phyloP scores from a whole-genome alignment of 2,329 filamentous ascomycete genomes.

The Furcasterigmium sp. region DNA sequence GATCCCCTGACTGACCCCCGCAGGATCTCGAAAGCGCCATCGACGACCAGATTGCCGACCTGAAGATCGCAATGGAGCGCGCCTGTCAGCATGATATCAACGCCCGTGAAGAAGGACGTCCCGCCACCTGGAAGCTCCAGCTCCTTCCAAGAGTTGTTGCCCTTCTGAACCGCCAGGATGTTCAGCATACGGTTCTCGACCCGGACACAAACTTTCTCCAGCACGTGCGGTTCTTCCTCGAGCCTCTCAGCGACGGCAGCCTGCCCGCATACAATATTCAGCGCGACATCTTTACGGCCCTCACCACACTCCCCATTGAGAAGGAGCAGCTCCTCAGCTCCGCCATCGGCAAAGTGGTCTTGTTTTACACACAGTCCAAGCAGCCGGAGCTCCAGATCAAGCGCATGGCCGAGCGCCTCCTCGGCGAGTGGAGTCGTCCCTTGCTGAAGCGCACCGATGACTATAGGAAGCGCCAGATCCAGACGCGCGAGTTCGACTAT shows the following conservation, averaged over 20 bases:
- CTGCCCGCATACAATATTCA: constrained; percentile 97
- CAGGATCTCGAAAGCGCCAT: constrained; percentile 87
- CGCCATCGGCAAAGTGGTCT: constrained; percentile 90
- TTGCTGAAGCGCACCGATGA: constrained; percentile 92
- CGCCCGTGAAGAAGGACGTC: constrained; percentile 71
- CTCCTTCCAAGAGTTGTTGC: constrained; percentile 86
- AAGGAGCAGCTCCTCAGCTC: constrained; percentile 87
- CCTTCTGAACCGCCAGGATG: constrained; percentile 83
- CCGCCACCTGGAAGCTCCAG: constrained; percentile 88
- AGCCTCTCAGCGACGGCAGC: constrained; percentile 89
- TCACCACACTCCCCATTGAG: constrained; percentile 77
- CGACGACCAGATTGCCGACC: constrained; percentile 81
- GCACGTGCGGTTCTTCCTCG: constrained; percentile 94
- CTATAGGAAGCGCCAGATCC: constrained; percentile 76
- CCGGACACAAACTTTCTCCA: constrained; percentile 94
- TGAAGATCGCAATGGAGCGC: constrained; percentile 85
- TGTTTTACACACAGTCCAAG: constrained; percentile 96
- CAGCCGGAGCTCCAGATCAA: constrained; percentile 85
- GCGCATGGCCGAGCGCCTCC: constrained; percentile 84
- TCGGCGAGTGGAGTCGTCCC: constrained; percentile 92
- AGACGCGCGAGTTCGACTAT: constrained; percentile 60
- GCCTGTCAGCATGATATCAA: constrained; percentile 84
- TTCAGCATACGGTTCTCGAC: constrained; percentile 80
- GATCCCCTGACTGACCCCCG: background rate
- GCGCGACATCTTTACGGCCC: constrained; percentile 80